These are phyloP conservation scores for Gloeostereum incarnatum DNA, from an alignment of 768 basidiomycete genomes.

Conservation along the genomic window DNA sequence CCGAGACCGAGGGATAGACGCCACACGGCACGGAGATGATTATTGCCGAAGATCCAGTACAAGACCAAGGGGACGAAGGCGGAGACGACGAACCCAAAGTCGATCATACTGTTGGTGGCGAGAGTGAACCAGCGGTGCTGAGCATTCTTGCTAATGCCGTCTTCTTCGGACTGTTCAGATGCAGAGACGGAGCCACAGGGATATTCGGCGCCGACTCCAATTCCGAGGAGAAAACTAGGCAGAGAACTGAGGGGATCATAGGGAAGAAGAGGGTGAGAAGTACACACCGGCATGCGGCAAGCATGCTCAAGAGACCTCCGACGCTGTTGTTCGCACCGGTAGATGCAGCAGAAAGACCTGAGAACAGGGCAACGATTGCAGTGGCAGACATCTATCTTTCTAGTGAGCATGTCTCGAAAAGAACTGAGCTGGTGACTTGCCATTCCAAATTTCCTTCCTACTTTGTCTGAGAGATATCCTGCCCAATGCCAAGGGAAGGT, in stretches of 20 bases:
- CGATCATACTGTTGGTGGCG: conserved; percentile 88
- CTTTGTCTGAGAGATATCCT: conserved; percentile 74
- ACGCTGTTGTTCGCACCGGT: conserved; percentile 66
- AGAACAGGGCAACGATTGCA: conserved; percentile 78
- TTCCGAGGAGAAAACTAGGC: conserved; percentile 74
- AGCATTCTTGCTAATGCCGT: conserved; percentile 64
- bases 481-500: too few relatives aligned
- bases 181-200: conserved; percentile 87
- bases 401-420: not conserved
- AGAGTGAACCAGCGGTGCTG: conserved; percentile 85
- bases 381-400: conserved; percentile 62
- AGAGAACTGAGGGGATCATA: not conserved
- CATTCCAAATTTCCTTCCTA: conserved; percentile 88
- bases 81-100: conserved; percentile 70
- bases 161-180: conserved; percentile 84
- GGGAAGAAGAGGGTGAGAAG: not conserved
- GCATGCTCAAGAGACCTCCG: conserved; percentile 67
- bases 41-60: conserved; percentile 79
- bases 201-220: conserved; percentile 85
- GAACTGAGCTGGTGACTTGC: conserved; percentile 26
- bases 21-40: conserved; percentile 85
- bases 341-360: conserved; percentile 74
- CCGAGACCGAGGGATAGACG: conserved; percentile 81
- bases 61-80: conserved; percentile 80
- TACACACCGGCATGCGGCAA: conserved; percentile 65